A percentile compares a stretch with the other conserved stretches of the same genome.
Conservation (phyloP, 2,329 filamentous ascomycete genomes). For the Fusarium algeriense region DNA sequence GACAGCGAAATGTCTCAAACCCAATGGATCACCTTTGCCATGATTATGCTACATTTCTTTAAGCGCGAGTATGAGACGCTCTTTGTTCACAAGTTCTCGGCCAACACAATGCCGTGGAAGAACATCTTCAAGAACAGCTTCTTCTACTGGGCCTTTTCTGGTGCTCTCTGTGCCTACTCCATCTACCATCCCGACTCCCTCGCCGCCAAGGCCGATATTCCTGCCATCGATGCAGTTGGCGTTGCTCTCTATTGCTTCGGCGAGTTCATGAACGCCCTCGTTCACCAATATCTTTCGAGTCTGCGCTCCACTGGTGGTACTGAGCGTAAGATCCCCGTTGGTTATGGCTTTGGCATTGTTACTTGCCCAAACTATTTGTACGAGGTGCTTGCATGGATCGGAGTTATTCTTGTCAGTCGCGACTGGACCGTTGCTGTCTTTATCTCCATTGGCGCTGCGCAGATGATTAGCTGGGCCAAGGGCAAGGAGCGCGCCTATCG, state of each 20-base stretch:
- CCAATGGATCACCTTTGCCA: slow-evolving; percentile 79
- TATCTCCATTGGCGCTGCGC: slow-evolving; percentile 75
- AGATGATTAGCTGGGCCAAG: slow-evolving; percentile 89
- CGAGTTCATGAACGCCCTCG: slow-evolving; percentile 82
- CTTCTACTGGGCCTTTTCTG: slow-evolving; percentile 92
- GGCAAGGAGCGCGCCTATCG: slow-evolving; percentile 94
- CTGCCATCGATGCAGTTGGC: slow-evolving; percentile 72
- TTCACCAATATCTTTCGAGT: slow-evolving; percentile 82
- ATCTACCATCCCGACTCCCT: slow-evolving; percentile 82
- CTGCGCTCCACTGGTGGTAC: slow-evolving; percentile 84
- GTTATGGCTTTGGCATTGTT: slow-evolving; percentile 85
- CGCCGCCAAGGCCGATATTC: slow-evolving; percentile 66
- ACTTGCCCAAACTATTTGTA: slow-evolving; percentile 99
- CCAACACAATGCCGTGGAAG: slow-evolving; percentile 88
- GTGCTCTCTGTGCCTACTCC: slow-evolving; percentile 84
- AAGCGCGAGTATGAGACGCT: slow-evolving; percentile 97
- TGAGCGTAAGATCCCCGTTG: slow-evolving; percentile 87
- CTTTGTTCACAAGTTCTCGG: slow-evolving; percentile 94
- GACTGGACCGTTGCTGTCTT: slow-evolving; percentile 85
- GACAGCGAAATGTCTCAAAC: slow-evolving; percentile 68
- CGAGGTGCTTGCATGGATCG: slow-evolving; percentile 87
- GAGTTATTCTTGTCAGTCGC: slow-evolving; percentile 82
- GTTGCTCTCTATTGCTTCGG: slow-evolving; percentile 80
- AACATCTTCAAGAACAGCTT: slow-evolving; percentile 96
- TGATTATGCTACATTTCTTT: slow-evolving; percentile 86